phyloP scores from a whole-genome alignment of 2,329 filamentous ascomycete species.

The Monilinia aucupariae region DNA sequence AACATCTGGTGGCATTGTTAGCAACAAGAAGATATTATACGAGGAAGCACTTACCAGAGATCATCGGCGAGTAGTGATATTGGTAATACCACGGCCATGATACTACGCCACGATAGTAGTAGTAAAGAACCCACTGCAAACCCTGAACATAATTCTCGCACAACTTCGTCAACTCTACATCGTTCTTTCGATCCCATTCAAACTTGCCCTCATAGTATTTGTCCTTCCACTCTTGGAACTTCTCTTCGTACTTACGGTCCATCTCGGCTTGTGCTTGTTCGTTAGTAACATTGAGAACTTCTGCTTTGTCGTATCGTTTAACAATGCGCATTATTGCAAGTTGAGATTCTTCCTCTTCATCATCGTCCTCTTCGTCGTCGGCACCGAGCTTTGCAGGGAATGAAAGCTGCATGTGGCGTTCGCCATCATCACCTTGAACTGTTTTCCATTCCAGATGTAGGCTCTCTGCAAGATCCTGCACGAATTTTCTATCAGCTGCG shows the following conservation, averaged over 20 bases:
- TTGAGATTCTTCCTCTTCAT: conserved; percentile 71
- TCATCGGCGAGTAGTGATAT: conserved; percentile 97
- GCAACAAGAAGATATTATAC: conserved; percentile 23
- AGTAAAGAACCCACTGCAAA: conserved; percentile 94
- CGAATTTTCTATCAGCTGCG: conserved; percentile 86
- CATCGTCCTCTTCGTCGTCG: conserved; percentile 56
- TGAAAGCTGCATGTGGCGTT: conserved; percentile 60
- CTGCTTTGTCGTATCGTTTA: conserved; percentile 85
- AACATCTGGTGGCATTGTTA: conserved; percentile 56
- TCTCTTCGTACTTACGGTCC: conserved; percentile 80
- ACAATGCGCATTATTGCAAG: conserved; percentile 80
- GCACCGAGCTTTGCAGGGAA: conserved; percentile 46
- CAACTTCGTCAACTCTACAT: conserved; percentile 73
- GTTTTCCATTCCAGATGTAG: conserved; percentile 62
- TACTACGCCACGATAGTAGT: conserved; percentile 95
- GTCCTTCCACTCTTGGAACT: conserved; percentile 90
- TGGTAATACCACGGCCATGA: conserved; percentile 98
- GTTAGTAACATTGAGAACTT: conserved; percentile 71
- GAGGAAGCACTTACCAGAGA: conserved; percentile 55
- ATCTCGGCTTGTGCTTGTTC: conserved; percentile 75
- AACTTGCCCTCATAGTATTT: conserved; percentile 91
- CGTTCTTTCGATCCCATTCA: conserved; percentile 76
- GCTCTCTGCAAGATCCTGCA: conserved; percentile 74
- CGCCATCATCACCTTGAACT: conserved; percentile 56
- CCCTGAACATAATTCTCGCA: conserved; percentile 97